Conservation (phyloP, 75 land plant genomes). For the Larix kaempferi region DNA sequence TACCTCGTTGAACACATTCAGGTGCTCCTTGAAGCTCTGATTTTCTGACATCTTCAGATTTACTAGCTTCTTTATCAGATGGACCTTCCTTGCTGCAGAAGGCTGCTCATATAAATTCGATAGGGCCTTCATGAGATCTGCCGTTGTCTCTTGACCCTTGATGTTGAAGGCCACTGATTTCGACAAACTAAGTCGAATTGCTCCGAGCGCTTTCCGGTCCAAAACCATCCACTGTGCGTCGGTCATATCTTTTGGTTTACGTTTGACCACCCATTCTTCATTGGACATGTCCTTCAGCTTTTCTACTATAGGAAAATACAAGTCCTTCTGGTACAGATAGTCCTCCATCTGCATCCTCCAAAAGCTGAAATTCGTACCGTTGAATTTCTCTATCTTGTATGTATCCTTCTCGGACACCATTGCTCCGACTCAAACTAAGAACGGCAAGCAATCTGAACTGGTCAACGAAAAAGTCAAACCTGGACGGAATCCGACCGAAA, state of each 20-base stretch:
- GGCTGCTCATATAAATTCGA: constrained; percentile 22
- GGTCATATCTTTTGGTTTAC: constrained; percentile 13
- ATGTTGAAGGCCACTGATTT: constrained; percentile 18
- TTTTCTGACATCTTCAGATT: constrained; percentile 20
- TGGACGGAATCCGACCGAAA: too few relatives aligned
- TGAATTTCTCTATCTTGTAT: too few relatives aligned
- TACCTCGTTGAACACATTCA: too few relatives aligned
- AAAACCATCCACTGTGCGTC: constrained; percentile 10
- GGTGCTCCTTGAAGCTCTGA: too few relatives aligned
- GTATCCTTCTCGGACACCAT: too few relatives aligned
- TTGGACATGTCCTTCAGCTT: constrained; percentile 2
- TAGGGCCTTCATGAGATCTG: constrained; percentile 10
- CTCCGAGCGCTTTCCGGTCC: constrained; percentile 17
- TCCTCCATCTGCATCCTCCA: too few relatives aligned
- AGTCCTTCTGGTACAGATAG: constrained; percentile 14
- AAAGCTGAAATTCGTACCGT: too few relatives aligned
- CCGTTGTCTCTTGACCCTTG: constrained; percentile 14
- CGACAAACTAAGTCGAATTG: constrained; percentile 12
- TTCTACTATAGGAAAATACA: constrained; percentile 14
- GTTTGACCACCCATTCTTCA: too few relatives aligned
- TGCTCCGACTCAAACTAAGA: too few relatives aligned
- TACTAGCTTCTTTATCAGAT: constrained; percentile 13
- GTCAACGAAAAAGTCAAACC: too few relatives aligned
- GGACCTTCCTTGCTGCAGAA: constrained; percentile 16
- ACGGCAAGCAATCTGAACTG: too few relatives aligned